Conservation (phyloP, 2,329 filamentous ascomycete genomes). For the Beauveria rudraprayagi region DNA sequence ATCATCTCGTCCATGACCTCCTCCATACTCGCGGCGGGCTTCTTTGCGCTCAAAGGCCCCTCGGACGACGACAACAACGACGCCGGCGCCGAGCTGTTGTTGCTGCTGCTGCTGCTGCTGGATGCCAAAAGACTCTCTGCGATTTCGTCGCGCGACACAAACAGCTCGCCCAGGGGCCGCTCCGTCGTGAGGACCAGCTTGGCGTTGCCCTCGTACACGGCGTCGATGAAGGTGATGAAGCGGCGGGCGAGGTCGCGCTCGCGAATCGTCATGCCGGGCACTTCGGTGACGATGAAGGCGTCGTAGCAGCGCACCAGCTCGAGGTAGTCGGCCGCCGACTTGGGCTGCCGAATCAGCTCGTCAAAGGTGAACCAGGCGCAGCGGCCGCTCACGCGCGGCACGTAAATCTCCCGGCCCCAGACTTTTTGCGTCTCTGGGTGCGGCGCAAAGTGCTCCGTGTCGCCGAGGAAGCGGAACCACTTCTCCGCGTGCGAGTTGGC, state of each 20-base stretch:
- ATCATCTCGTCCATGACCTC: constrained; percentile 72
- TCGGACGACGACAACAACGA: constrained; percentile 13
- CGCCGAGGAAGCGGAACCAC: constrained; percentile 93
- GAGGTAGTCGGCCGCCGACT: constrained; percentile 89
- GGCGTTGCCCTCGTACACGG: constrained; percentile 86
- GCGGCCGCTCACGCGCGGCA: constrained; percentile 79
- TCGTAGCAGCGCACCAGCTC: constrained; percentile 87
- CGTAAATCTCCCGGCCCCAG: constrained; percentile 85
- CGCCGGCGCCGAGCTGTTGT: constrained; percentile 20
- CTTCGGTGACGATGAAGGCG: constrained; percentile 82
- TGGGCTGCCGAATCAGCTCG: constrained; percentile 81
- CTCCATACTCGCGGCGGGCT: constrained; percentile 38
- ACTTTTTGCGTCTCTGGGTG: constrained; percentile 74
- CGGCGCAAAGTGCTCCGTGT: constrained; percentile 66
- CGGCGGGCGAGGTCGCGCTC: constrained; percentile 81
- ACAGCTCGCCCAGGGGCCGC: constrained; percentile 77
- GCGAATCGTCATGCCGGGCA: constrained; percentile 83
- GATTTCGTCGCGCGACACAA: constrained; percentile 66
- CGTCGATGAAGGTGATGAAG: constrained; percentile 97
- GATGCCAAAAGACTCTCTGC: constrained; percentile 47
- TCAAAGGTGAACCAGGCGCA: constrained; percentile 90
- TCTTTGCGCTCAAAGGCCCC: not conserved
- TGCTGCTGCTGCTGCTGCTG: constrained; percentile 23
- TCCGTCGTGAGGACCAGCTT: constrained; percentile 91
- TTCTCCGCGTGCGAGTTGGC: constrained; percentile 78